Evolutionary conservation across 176 grass and related monocot genomes (phyloP).

Genomic region (Raddia distichophylla): DNA sequence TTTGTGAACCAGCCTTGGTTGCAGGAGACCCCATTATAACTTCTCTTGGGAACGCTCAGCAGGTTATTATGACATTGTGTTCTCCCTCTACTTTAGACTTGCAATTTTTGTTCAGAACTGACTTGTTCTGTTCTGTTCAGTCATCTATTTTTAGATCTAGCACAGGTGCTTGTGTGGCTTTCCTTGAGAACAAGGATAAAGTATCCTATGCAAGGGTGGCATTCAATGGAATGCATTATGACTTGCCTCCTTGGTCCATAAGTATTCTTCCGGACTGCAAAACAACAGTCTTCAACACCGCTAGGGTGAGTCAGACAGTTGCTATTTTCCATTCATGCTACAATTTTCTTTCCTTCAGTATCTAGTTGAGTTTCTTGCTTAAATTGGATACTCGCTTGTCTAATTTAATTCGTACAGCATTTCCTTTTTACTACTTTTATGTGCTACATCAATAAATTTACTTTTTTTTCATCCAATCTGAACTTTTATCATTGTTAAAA

Average conservation of each 20-base stretch:
- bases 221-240: conserved; percentile 89
- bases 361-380: conserved; percentile 28
- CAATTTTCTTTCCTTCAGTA: neutral
- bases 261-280: conserved; percentile 96
- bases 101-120: conserved; percentile 36
- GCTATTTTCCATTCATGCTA: conserved; percentile 9
- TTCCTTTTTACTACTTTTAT: neutral
- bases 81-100: conserved; percentile 8
- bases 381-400: conserved; percentile 3
- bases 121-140: conserved; percentile 54
- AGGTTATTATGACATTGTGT: conserved; percentile 47
- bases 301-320: conserved; percentile 64
- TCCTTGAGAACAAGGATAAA: conserved; percentile 86
- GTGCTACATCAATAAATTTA: neutral
- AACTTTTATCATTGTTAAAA: conserved; percentile 18
- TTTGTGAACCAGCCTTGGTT: conserved; percentile 86
- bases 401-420: conserved; percentile 23
- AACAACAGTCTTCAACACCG: conserved; percentile 92
- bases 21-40: conserved; percentile 73
- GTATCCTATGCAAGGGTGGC: conserved; percentile 71
- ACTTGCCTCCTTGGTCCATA: conserved; percentile 95
- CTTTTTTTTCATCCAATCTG: neutral
- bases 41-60: conserved; percentile 73
- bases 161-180: conserved; percentile 80
- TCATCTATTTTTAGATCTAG: conserved; percentile 81